Conservation (phyloP, 768 basidiomycete genomes). For the Lenzites betulinus region DNA sequence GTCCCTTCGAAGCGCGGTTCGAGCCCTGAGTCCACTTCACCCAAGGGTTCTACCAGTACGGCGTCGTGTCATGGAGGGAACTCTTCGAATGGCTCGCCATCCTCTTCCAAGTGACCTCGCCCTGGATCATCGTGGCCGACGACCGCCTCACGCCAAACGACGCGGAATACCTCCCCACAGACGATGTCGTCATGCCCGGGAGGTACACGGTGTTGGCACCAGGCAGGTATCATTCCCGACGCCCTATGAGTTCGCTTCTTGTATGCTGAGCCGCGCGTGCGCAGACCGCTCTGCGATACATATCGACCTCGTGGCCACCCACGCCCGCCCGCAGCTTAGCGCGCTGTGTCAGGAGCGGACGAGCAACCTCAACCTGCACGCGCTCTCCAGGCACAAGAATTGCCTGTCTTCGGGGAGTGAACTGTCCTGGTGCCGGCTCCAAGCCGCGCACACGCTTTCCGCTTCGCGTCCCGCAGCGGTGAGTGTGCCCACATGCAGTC, state of each 20-base stretch:
- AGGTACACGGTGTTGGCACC: conserved; percentile 4
- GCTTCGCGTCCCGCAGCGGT: conserved; percentile 3
- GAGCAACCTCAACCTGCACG: background rate
- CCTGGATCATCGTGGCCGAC: conserved; percentile 7
- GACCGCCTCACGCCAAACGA: conserved; percentile 7
- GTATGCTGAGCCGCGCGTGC: background rate
- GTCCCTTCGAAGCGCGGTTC: too few species aligned
- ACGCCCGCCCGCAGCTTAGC: conserved; percentile 1
- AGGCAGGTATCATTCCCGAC: conserved; percentile 3
- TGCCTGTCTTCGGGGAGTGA: background rate
- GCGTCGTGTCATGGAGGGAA: conserved; percentile 4
- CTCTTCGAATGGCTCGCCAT: conserved; percentile 9
- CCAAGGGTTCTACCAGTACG: conserved; percentile 15
- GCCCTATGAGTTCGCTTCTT: too few species aligned
- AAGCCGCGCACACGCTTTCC: background rate
- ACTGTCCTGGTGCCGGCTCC: conserved; percentile 2
- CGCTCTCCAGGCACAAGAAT: conserved; percentile 1
- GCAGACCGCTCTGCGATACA: conserved; percentile 4
- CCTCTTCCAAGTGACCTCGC: background rate
- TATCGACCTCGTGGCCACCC: conserved; percentile 1
- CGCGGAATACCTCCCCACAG: conserved; percentile 4
- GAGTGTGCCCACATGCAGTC: background rate
- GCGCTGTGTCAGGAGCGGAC: background rate
- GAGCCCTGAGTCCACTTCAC: too few species aligned
- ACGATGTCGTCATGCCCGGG: conserved; percentile 11